phyloP scores from a whole-genome alignment of 2,329 filamentous ascomycete genomes.

The Fusarium illudens region DNA sequence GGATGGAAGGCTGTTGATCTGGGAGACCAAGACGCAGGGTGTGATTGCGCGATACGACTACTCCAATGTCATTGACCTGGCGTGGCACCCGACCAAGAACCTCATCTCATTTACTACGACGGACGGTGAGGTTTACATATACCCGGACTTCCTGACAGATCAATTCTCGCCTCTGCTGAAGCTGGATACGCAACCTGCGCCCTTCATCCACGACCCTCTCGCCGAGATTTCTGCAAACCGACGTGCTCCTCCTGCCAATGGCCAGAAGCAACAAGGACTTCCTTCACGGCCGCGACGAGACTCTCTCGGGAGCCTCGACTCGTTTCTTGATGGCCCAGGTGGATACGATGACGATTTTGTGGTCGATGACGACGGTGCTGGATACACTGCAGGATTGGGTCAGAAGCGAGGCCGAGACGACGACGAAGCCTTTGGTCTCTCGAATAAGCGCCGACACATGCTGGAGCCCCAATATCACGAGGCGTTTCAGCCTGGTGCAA shows the following conservation, averaged over 20 bases:
- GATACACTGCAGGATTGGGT: constrained; percentile 72
- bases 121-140: constrained; percentile 93
- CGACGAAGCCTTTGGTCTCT: constrained; percentile 59
- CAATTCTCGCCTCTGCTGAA: constrained; percentile 66
- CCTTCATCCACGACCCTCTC: constrained; percentile 84
- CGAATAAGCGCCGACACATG: constrained; percentile 60
- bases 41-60: constrained; percentile 82
- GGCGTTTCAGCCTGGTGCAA: constrained; percentile 92
- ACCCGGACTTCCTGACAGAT: constrained; percentile 72
- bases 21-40: constrained; percentile 89
- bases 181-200: constrained; percentile 74
- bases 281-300: constrained; percentile 64
- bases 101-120: constrained; percentile 90
- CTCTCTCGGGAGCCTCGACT: constrained; percentile 81
- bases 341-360: constrained; percentile 81
- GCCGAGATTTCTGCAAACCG: constrained; percentile 74
- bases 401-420: constrained; percentile 61
- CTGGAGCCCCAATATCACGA: constrained; percentile 75
- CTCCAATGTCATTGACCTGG: constrained; percentile 82
- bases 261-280: constrained; percentile 57
- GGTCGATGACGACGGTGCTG: constrained; percentile 92
- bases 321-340: constrained; percentile 71
- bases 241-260: constrained; percentile 63
- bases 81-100: constrained; percentile 92
- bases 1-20: constrained; percentile 77